These are phyloP conservation scores for Emergomyces orientalis DNA, from an alignment of 2,329 filamentous ascomycete species.

Conservation along the genomic window DNA sequence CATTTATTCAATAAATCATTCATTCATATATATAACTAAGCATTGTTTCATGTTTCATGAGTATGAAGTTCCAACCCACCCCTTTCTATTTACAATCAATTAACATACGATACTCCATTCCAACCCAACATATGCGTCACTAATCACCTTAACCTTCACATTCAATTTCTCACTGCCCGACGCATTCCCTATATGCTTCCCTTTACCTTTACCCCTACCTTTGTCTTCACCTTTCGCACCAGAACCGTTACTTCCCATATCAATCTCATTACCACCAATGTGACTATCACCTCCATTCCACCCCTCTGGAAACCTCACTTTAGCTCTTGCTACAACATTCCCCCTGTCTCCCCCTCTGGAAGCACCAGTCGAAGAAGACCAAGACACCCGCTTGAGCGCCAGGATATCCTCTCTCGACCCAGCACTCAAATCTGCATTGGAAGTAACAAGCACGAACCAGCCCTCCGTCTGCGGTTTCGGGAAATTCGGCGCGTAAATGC, in stretches of 20 bases:
- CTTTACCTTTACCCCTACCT: conserved; percentile 16
- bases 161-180: conserved; percentile 21
- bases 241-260: conserved; percentile 21
- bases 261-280: not conserved
- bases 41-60: conserved; percentile 11
- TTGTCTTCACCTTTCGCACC: conserved; percentile 18
- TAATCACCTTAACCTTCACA: conserved; percentile 60
- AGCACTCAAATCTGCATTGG: conserved; percentile 33
- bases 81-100: conserved; percentile 32
- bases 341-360: conserved; percentile 12
- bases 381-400: conserved; percentile 76
- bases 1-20: not conserved
- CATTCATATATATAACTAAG: not conserved
- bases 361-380: conserved; percentile 42
- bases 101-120: conserved; percentile 43
- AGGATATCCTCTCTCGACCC: conserved; percentile 63
- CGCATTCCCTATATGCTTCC: conserved; percentile 6
- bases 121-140: conserved; percentile 80
- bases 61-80: conserved; percentile 20
- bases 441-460: conserved; percentile 72
- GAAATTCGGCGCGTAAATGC: conserved; percentile 79
- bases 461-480: conserved; percentile 92
- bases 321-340: conserved; percentile 14
- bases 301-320: conserved; percentile 13
- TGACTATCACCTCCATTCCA: not conserved